phyloP scores from a whole-genome alignment of 345 rosid species.

The Camelina neglecta region DNA sequence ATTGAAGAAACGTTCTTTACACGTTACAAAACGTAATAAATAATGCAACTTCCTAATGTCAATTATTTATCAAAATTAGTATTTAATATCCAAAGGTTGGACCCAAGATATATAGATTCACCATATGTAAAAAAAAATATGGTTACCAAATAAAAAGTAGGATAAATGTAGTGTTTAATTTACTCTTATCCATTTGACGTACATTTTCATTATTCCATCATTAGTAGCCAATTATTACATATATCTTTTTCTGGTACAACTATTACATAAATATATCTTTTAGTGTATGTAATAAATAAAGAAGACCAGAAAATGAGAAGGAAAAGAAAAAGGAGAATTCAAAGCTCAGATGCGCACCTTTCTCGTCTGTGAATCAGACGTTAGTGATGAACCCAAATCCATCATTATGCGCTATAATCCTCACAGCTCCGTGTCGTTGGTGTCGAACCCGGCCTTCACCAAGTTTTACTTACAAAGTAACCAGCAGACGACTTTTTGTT shows the following conservation, averaged over 20 bases:
- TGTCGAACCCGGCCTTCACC: neutral
- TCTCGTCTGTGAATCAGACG: neutral
- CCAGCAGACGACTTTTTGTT: constrained; percentile 14
- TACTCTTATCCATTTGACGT: too few relatives aligned
- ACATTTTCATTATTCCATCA: too few relatives aligned
- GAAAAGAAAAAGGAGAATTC: too few relatives aligned
- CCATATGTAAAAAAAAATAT: too few relatives aligned
- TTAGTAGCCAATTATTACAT: too few relatives aligned
- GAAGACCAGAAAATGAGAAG: neutral
- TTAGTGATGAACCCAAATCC: neutral
- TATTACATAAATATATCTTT: constrained; percentile 6
- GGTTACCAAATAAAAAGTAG: neutral
- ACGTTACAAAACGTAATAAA: neutral
- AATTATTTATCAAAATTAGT: neutral
- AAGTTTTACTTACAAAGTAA: accelerated
- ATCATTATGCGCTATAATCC: neutral
- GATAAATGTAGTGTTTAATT: neutral
- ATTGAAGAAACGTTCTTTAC: neutral
- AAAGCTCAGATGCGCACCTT: constrained; percentile 5
- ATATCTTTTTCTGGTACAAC: too few relatives aligned
- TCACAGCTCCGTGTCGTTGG: neutral
- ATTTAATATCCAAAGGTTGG: neutral
- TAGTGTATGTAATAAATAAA: neutral
- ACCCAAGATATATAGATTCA: neutral
- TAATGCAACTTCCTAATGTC: neutral